Evolutionary conservation across 2,329 filamentous ascomycete species (phyloP).

Genomic region (Keithomyces neogunnii): DNA sequence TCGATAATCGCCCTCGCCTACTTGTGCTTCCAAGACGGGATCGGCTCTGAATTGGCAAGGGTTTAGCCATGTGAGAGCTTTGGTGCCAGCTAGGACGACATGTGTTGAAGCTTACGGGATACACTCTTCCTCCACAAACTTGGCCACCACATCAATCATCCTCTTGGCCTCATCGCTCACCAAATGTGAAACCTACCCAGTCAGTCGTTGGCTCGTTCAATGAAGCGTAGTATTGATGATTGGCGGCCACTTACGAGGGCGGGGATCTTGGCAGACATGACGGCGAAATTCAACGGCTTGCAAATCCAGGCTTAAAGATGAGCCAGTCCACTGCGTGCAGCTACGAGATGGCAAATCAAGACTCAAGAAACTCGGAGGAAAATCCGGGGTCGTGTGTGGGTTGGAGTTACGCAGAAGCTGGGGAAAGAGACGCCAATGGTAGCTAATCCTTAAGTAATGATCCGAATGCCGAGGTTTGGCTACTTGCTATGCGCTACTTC

Average conservation of each 20-base stretch:
- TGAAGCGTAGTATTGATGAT: not conserved
- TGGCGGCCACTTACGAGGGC: conserved; percentile 18
- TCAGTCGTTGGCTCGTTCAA: not conserved
- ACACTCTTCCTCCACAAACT: conserved; percentile 96
- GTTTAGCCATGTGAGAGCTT: conserved; percentile 4
- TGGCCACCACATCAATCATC: conserved; percentile 80
- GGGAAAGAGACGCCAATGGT: not conserved
- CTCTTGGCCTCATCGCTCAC: conserved; percentile 81
- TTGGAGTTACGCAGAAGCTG: not conserved
- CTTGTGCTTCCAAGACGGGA: conserved; percentile 67
- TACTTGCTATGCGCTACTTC: not conserved
- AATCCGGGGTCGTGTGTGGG: not conserved
- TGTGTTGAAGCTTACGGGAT: conserved; percentile 49
- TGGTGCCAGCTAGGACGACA: not conserved
- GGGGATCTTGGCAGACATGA: conserved; percentile 25
- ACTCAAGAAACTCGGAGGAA: not conserved
- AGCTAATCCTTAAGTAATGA: not conserved
- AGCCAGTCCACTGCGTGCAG: not conserved
- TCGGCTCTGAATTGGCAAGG: conserved; percentile 50
- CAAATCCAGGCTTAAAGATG: not conserved
- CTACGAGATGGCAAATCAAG: not conserved
- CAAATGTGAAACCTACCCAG: conserved; percentile 36
- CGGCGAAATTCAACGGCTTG: not conserved
- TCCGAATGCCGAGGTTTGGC: conserved; percentile 6
- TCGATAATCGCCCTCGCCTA: conserved; percentile 66